Percentiles rank a stretch among this genome's conserved stretches.
Evolutionary conservation across 345 rosid species (phyloP).

Genomic region (Gossypium herbaceum): DNA sequence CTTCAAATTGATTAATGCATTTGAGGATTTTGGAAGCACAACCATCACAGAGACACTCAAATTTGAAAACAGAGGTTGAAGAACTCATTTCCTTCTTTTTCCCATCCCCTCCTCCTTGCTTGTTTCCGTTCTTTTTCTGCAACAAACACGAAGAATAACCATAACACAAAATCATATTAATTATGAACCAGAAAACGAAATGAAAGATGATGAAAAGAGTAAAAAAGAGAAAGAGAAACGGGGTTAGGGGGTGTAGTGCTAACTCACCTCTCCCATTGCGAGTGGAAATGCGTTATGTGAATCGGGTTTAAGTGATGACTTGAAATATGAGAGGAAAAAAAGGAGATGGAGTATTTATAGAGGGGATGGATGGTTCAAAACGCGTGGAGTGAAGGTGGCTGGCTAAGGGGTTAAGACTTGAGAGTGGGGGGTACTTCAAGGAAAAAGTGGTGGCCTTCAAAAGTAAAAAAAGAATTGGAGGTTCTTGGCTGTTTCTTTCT

Average conservation of each 20-base stretch:
- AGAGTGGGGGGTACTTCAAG: not conserved
- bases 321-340: not conserved
- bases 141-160: not conserved
- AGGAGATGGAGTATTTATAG: conserved; percentile 15
- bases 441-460: not conserved
- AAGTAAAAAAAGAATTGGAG: not conserved
- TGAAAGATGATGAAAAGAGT: not conserved
- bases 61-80: conserved; percentile 48
- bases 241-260: not conserved
- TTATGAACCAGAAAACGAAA: not conserved
- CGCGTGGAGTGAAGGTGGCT: not conserved
- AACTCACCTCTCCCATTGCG: conserved; percentile 34
- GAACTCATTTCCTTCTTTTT: conserved; percentile 27
- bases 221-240: not conserved
- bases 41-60: conserved; percentile 83
- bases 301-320: not conserved
- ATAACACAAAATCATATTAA: not conserved
- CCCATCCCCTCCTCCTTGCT: conserved; percentile 28
- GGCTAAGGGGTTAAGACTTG: not conserved
- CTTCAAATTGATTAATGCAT: conserved; percentile 41
- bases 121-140: conserved; percentile 23
- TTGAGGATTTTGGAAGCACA: conserved; percentile 55
- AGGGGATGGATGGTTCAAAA: not conserved
- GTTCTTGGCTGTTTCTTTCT: not conserved
- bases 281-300: not conserved